Evolutionary conservation across 306 rosid species (phyloP).

Genomic region (Astragalus glycyphyllos): DNA sequence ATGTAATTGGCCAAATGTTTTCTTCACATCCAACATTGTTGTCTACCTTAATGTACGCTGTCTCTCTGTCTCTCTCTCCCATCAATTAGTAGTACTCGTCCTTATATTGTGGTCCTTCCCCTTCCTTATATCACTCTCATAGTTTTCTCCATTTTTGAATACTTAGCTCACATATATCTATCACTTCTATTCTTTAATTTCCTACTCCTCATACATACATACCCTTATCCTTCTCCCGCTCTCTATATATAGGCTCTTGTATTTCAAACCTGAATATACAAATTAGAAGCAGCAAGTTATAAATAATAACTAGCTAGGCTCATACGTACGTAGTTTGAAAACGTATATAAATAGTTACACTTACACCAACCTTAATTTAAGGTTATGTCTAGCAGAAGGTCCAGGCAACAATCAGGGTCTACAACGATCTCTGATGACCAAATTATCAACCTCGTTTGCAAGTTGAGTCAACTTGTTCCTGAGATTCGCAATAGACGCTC

Average conservation of each 20-base stretch:
- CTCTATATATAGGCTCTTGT: background rate
- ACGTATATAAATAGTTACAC: background rate
- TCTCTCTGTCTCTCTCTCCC: slow-evolving; percentile 46
- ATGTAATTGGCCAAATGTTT: slow-evolving; percentile 60
- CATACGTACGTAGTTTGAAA: background rate
- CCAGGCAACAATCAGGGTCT: slow-evolving; percentile 71
- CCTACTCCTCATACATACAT: background rate
- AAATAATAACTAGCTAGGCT: background rate
- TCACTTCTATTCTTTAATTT: background rate
- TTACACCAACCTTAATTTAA: slow-evolving; percentile 11
- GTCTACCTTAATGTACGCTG: slow-evolving; percentile 59
- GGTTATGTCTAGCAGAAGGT: slow-evolving; percentile 85
- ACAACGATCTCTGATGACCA: slow-evolving; percentile 87
- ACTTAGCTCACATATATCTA: background rate
- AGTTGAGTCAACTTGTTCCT: slow-evolving; percentile 94
- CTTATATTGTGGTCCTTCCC: slow-evolving; percentile 60
- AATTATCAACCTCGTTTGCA: slow-evolving; percentile 88
- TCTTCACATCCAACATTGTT: slow-evolving; percentile 73
- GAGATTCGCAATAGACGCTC: slow-evolving; percentile 87
- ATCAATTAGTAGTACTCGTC: slow-evolving; percentile 16
- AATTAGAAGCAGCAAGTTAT: background rate
- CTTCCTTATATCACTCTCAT: slow-evolving; percentile 63
- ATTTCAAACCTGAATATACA: background rate
- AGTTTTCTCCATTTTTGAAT: slow-evolving; percentile 50
- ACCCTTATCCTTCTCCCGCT: background rate